Evolutionary conservation across 2,329 filamentous ascomycete species (phyloP), one percentile per base, ranked within the genome.

Genomic region (Amauroascus verrucosus): DNA sequence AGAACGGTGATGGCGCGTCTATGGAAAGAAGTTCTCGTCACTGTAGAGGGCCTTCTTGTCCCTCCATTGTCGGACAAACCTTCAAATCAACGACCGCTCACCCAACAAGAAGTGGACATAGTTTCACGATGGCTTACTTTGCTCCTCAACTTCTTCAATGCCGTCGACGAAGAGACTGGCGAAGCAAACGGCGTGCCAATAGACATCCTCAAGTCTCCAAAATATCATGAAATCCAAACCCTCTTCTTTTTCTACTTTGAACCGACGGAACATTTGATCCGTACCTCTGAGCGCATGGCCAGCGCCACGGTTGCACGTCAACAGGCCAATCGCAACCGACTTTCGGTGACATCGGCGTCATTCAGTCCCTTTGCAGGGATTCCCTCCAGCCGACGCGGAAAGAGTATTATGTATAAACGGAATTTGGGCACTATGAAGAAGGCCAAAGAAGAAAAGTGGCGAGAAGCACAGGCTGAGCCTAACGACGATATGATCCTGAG

Each of bases 161-260:
- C 90, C 28, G 81, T 85, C 58, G 90, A 96, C 62, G 89, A 95
- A 63, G 80, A 86, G 64, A 84, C 73, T 63, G 82, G 90, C 53
- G 86, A 91, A 68, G 86, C 86, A 22, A 80, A 93, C 56, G 93
- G 93, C 59, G 88, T 98, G 2, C 86, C 90, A 0, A 81, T 88
- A 43, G 90, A 96, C 67, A 84, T 96, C 30, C 79, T 98, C 65
- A 95, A 95, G 71, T 95, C 88, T 60, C 88, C 91, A 65, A 98
- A 98, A 78, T 98, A 95, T 76, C 90, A 96, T 74, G 93, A 98
- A 69, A 81, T 98, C 51, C 88, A 93, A 60, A 91, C 88, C 57
- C 80, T 98, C 58, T 95, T 95, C 74, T 98, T 97, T 77, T 98
- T 97, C 77, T 98, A 98, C 75, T 94, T 93, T 65, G 90, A 97